Base-by-base conservation (phyloP, 2,329 filamentous ascomycete genomes). In the Xylariaceae sp. region DNA sequence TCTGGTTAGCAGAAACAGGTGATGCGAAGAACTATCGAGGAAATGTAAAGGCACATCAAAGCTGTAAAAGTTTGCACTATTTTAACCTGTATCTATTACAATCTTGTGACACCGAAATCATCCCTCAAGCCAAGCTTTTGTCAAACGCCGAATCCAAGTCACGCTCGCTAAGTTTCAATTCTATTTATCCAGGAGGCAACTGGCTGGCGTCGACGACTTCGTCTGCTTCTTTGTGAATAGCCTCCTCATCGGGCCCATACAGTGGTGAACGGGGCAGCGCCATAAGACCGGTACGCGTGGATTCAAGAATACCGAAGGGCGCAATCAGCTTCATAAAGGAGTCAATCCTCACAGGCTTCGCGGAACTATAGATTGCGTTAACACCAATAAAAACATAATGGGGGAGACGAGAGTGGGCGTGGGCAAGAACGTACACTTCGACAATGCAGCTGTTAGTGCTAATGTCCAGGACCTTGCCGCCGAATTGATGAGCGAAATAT, bases 381-480 rank as follows among this genome's bases (percentile, higher is more conserved):
- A 43, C 38, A 32, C 44, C 34, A 33, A 24, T 31, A 9, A 23
- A 36, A 21, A 28, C 12, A 21, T 17, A 13, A 7, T 7, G 16
- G 19, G 37, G 27, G 17, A 16, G 9, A 24, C 21, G 11, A 7
- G 23, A 13, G 14, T 9, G 30, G 17, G 18, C n/a, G n/a, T n/a
- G n/a, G n/a, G n/a, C n/a, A n/a, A n/a, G n/a, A n/a, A 76, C 85
- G 76, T 76, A 90, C 86, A 98, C 66, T 67, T 98, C 92, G 44
- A 98, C 89, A 63, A 97, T 97, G 68, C 92, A 97, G 69, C 94
- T 97, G 67, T 87, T 96, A 37, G 87, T 96, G 72, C 88, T 95
- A 56, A 98, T 97, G 65, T 98, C 92, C 55, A 98, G 67, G 17
- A 98, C 86, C 70, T 98, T 98, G 50, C 92, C 92, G 41, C 89